Percentiles rank a stretch among this genome's conserved stretches.
Conservation (phyloP, 2,329 filamentous ascomycete genomes). For the Aspergillus felis region DNA sequence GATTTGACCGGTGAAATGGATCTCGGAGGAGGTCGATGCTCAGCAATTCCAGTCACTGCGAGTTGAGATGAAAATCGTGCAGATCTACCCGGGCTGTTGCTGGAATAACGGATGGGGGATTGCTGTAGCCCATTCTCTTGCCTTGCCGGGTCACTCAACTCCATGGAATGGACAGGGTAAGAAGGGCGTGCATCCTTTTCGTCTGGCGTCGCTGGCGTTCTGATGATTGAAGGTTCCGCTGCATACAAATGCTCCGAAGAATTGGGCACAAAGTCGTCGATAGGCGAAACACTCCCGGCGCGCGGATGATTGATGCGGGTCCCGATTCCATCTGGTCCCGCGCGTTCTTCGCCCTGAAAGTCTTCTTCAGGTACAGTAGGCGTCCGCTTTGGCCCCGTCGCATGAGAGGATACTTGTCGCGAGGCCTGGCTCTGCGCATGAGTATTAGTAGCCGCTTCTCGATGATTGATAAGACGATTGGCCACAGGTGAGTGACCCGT, state of each 20-base stretch:
- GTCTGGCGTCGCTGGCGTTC: slow-evolving; percentile 11
- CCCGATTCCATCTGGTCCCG: slow-evolving; percentile 15
- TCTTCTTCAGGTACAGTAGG: slow-evolving; percentile 44
- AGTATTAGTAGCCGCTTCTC: slow-evolving; percentile 2
- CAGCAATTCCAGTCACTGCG: slow-evolving; percentile 41
- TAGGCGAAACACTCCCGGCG: slow-evolving; percentile 4
- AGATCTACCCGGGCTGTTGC: slow-evolving; percentile 51
- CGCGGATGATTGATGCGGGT: background rate
- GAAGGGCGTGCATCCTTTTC: slow-evolving; percentile 5
- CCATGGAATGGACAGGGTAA: slow-evolving; percentile 19
- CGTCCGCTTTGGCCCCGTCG: slow-evolving; percentile 29
- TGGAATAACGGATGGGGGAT: slow-evolving; percentile 32
- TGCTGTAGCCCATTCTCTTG: slow-evolving; percentile 13
- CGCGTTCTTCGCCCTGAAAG: slow-evolving; percentile 34
- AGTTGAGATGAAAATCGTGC: slow-evolving; percentile 56
- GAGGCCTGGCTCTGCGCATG: background rate
- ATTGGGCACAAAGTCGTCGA: background rate
- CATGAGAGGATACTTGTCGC: background rate
- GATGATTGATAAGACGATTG: slow-evolving; percentile 1
- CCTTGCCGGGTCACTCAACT: slow-evolving; percentile 14
- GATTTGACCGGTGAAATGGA: slow-evolving; percentile 61
- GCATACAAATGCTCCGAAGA: background rate
- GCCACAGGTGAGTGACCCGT: background rate
- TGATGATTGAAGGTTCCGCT: slow-evolving; percentile 1
- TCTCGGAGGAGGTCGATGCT: slow-evolving; percentile 56